Percentiles rank a stretch among this genome's conserved stretches.
Evolutionary conservation across 805 yeast species (phyloP).

Genomic region (Metschnikowia colocasiae): DNA sequence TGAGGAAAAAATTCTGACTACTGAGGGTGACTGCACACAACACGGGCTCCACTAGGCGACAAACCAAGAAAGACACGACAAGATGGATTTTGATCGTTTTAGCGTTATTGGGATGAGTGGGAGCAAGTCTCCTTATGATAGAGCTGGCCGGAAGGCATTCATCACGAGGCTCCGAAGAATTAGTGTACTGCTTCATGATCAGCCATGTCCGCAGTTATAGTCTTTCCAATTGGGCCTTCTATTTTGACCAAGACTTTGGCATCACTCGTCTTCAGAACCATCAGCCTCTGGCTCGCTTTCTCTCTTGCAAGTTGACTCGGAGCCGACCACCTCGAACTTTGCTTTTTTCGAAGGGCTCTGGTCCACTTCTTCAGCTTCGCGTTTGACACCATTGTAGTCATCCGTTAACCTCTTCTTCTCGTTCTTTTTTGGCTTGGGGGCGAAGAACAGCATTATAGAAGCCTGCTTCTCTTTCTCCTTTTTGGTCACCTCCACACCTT

Average conservation of each 20-base stretch:
- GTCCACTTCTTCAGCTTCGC: not conserved
- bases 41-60: not conserved
- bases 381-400: not conserved
- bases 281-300: conserved; percentile 4
- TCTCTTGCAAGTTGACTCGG: not conserved
- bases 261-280: not conserved
- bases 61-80: not conserved
- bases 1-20: conserved; percentile 4
- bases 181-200: too few relatives aligned
- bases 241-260: too few relatives aligned
- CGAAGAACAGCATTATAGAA: conserved; percentile 16
- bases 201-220: not conserved
- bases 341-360: not conserved
- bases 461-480: conserved; percentile 24
- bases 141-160: too few relatives aligned
- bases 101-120: too few relatives aligned
- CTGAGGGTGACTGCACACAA: not conserved
- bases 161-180: too few relatives aligned
- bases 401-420: not conserved
- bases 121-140: too few relatives aligned
- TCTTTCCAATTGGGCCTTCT: not conserved
- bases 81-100: too few relatives aligned
- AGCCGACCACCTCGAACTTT: conserved; percentile 1
- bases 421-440: conserved; percentile 4
- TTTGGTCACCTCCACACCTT: conserved; percentile 34